Evolutionary conservation across 352 stramenopile genomes (phyloP).

Genomic region (Pythium plurisporium): DNA sequence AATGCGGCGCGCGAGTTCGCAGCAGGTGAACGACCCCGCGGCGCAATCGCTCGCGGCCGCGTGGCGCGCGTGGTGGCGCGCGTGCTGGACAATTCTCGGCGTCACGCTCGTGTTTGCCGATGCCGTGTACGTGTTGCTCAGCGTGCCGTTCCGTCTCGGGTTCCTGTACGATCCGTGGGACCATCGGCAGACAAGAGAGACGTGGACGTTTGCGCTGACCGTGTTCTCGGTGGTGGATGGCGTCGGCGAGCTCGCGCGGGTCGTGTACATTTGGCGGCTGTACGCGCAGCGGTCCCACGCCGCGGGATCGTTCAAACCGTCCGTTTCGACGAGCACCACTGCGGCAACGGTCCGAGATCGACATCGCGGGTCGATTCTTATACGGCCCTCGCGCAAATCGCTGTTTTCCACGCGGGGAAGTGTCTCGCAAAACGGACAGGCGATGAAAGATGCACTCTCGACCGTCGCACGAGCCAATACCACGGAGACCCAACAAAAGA

Average conservation of each 20-base stretch:
- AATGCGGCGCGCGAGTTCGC: constrained; percentile 5
- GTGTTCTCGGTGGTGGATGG: constrained; percentile 24
- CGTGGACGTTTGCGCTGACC: constrained; percentile 27
- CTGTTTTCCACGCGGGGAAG: constrained; percentile 10
- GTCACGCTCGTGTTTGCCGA: constrained; percentile 21
- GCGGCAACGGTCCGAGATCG: not conserved
- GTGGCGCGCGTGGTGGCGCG: constrained; percentile 1
- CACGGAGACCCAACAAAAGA: not conserved
- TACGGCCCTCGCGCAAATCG: not conserved
- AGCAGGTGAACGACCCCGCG: not conserved
- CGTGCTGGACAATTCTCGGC: not conserved
- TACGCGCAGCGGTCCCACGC: not conserved
- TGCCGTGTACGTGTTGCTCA: constrained; percentile 27
- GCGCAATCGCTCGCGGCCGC: constrained; percentile 2
- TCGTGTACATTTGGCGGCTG: not conserved
- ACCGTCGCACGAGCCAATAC: not conserved
- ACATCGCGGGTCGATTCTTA: not conserved
- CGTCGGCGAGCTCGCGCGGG: constrained; percentile 3
- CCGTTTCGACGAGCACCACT: not conserved
- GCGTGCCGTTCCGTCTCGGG: constrained; percentile 30
- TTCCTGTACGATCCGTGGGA: constrained; percentile 41
- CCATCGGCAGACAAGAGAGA: not conserved
- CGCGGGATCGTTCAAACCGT: not conserved
- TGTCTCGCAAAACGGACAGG: not conserved
- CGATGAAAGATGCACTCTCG: constrained; percentile 8